Conservation (phyloP, 805 yeast genomes). For the Maudiozyma saulgeensis region DNA sequence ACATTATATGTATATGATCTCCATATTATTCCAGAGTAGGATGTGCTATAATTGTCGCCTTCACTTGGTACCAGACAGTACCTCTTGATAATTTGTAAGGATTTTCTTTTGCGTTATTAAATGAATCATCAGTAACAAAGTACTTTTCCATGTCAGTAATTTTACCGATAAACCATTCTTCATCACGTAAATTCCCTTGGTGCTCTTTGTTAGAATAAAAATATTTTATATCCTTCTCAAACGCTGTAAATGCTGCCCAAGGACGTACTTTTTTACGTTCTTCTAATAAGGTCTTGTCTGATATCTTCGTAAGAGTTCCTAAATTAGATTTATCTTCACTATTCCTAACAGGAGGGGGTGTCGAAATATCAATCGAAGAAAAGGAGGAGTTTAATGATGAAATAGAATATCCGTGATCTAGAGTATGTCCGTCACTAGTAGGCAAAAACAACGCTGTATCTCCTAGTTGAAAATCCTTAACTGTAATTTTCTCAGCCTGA, state of each 20-base stretch:
- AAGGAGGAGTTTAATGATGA: slow-evolving; percentile 28
- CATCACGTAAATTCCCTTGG: slow-evolving; percentile 18
- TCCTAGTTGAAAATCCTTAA: slow-evolving; percentile 56
- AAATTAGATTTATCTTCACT: neutral
- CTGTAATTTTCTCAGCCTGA: slow-evolving; percentile 44
- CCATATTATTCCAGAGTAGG: neutral
- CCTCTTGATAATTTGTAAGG: slow-evolving; percentile 62
- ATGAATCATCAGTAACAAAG: slow-evolving; percentile 34
- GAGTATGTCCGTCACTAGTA: slow-evolving; percentile 37
- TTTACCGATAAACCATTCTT: slow-evolving; percentile 80
- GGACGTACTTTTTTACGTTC: slow-evolving; percentile 29
- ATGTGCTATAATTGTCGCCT: slow-evolving; percentile 31
- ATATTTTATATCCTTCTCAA: slow-evolving; percentile 71
- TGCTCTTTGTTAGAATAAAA: slow-evolving; percentile 42
- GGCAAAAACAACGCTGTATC: slow-evolving; percentile 83
- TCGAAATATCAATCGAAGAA: slow-evolving; percentile 27
- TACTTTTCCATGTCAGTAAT: slow-evolving; percentile 49
- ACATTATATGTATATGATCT: too few species aligned
- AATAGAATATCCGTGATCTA: slow-evolving; percentile 7
- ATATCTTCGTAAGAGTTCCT: too few species aligned
- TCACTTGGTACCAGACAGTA: slow-evolving; percentile 52
- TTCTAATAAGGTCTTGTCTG: neutral
- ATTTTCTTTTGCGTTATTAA: slow-evolving; percentile 31
- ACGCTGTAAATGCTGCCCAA: slow-evolving; percentile 89
- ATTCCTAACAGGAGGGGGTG: slow-evolving; percentile 19